These are phyloP conservation scores for Lomentospora prolificans DNA, from an alignment of 2,329 filamentous ascomycete species.

Conservation along the genomic window DNA sequence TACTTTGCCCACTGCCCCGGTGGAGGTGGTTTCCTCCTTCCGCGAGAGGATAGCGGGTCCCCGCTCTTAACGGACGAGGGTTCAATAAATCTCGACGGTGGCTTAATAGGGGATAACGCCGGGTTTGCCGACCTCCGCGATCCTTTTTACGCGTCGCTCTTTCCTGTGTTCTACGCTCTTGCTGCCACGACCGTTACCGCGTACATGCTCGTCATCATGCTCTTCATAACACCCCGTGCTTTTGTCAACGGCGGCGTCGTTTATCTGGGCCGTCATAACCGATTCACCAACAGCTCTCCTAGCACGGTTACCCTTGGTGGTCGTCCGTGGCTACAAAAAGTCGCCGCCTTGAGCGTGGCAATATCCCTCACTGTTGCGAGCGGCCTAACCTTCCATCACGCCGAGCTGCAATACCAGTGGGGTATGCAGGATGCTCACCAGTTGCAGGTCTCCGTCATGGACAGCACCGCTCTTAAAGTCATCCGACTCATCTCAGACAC, in stretches of 20 bases:
- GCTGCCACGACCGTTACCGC: conserved; percentile 84
- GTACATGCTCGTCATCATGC: conserved; percentile 87
- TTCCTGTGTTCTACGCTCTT: conserved; percentile 87
- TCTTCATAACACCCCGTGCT: conserved; percentile 88
- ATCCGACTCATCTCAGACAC: conserved; percentile 91
- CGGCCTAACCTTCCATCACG: conserved; percentile 79
- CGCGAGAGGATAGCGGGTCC: conserved; percentile 31
- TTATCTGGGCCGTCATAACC: conserved; percentile 69
- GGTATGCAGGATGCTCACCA: conserved; percentile 71
- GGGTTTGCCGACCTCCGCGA: conserved; percentile 59
- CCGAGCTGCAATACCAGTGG: conserved; percentile 67
- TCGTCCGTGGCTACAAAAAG: conserved; percentile 85
- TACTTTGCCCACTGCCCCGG: conserved; percentile 45
- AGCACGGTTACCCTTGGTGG: conserved; percentile 78
- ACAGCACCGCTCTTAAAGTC: conserved; percentile 75
- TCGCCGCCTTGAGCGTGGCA: conserved; percentile 62
- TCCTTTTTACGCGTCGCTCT: conserved; percentile 88
- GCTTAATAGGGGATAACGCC: not conserved
- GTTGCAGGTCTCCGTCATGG: conserved; percentile 70
- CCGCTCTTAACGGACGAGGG: conserved; percentile 28
- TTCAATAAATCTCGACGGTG: conserved; percentile 7
- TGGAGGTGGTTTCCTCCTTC: conserved; percentile 13
- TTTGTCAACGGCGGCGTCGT: conserved; percentile 81
- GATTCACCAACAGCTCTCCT: conserved; percentile 75
- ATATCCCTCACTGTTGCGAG: conserved; percentile 91